Percentiles rank a stretch among this genome's conserved stretches.
phyloP scores from a whole-genome alignment of 306 rosid genomes.

The Spatholobus suberectus region DNA sequence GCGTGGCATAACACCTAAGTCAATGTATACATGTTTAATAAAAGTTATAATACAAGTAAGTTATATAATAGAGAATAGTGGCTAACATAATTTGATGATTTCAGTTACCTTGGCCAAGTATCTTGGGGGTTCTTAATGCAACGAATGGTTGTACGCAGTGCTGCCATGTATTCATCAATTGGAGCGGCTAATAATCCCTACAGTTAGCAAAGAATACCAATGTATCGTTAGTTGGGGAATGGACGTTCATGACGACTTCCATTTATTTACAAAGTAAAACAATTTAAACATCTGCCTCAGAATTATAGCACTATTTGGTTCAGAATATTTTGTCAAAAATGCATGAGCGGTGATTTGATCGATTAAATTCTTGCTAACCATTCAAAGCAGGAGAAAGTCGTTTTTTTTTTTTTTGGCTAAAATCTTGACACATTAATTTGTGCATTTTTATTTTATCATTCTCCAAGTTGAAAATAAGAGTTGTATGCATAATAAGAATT shows the following conservation, averaged over 20 bases:
- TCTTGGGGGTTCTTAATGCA: conserved; percentile 53
- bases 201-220: neutral
- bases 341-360: too few relatives aligned
- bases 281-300: too few relatives aligned
- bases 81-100: neutral
- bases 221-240: neutral
- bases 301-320: too few relatives aligned
- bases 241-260: neutral
- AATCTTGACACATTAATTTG: too few relatives aligned
- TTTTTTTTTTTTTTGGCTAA: too few relatives aligned
- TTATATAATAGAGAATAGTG: neutral
- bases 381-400: too few relatives aligned
- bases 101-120: conserved; percentile 56
- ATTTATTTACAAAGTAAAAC: neutral
- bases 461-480: too few relatives aligned
- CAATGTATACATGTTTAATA: neutral
- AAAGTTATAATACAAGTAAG: neutral
- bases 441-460: too few relatives aligned
- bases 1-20: conserved; percentile 51
- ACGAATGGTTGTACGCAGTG: conserved; percentile 46
- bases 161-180: conserved; percentile 47
- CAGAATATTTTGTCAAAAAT: too few relatives aligned
- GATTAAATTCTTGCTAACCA: too few relatives aligned
- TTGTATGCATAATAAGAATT: too few relatives aligned
- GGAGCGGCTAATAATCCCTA: conserved; percentile 46